Base-by-base conservation (phyloP, 2,329 filamentous ascomycete genomes). In the Neurospora sp. region DNA sequence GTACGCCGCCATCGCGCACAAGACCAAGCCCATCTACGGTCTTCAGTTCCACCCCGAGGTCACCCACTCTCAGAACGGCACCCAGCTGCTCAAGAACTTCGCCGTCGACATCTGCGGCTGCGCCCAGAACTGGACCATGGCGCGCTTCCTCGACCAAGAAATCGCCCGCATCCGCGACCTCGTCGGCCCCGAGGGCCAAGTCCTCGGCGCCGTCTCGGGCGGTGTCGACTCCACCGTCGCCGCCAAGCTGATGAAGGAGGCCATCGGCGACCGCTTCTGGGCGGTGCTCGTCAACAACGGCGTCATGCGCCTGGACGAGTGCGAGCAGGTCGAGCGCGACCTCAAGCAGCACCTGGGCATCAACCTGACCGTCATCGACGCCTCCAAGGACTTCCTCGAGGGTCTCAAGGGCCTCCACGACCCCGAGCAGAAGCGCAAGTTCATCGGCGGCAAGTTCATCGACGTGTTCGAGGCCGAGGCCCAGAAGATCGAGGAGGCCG, bases 21-120 rank as follows among this genome's bases (percentile, higher is more conserved):
- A 87, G 78, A 80, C 81, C 8, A 88, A 90, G 82, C 88, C 89
- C 36, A 89, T 92, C 74, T 97, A 89, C 77, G 92, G 91, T 69
- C 87, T 97, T 66, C 94, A 97, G 78, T 95, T 97, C 79, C 94
- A 97, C 80, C 93, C 94, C 0, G 94, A 97, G 79, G 86, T 97
- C 40, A 89, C 87, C 15, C 88, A 92, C 77, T 93, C 91, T 0
- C 85, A 87, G 8, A 83, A 86, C 69, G 93, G 94, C 40, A 90
- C 79, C 10, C 83, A 91, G 37, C 77, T 97, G 5, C 84, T 97
- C 65, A 82, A 86, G 77, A 98, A 98, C 84, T 98, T 97, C 77
- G 89, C 89, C 12, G 85, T 97, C 70, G 84, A 87, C 23, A 96
- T 98, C 73, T 98, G 94, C 80, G 86, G 88, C 38, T 92, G 91